A percentile compares a stretch with the other conserved stretches of the same genome.
Evolutionary conservation across 805 yeast genomes (phyloP).

Genomic region (Candida wancherniae): DNA sequence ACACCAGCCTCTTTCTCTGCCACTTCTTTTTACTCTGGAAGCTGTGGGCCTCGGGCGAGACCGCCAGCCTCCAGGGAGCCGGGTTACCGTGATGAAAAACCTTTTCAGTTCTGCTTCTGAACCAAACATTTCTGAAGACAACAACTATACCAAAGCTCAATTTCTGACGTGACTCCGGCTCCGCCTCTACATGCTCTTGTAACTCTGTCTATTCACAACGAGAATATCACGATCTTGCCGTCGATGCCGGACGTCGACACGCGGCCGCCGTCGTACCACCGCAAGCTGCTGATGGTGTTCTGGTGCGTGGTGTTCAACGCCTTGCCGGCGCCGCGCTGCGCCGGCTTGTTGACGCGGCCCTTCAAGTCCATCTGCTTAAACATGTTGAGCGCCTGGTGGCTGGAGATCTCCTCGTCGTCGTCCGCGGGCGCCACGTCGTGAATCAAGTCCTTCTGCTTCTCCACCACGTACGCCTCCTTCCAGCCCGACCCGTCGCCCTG

Average conservation of each 20-base stretch:
- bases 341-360: constrained; percentile 60
- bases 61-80: constrained; percentile 11
- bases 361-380: constrained; percentile 93
- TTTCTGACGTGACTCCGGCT: constrained; percentile 30
- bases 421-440: constrained; percentile 42
- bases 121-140: constrained; percentile 68
- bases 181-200: not conserved
- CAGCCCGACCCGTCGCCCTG: constrained; percentile 62
- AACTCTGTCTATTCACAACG: constrained; percentile 3
- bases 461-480: constrained; percentile 57
- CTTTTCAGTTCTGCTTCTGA: constrained; percentile 98
- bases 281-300: constrained; percentile 73
- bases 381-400: constrained; percentile 83
- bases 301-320: constrained; percentile 78
- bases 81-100: constrained; percentile 55
- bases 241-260: constrained; percentile 77
- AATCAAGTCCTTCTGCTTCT: constrained; percentile 40
- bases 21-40: constrained; percentile 4
- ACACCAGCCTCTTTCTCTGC: not conserved
- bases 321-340: constrained; percentile 24
- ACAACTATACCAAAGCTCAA: constrained; percentile 59
- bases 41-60: constrained; percentile 15
- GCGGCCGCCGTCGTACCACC: constrained; percentile 43
- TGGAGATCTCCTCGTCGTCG: constrained; percentile 53
- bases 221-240: constrained; percentile 82